These are phyloP conservation scores for Isoetes engelmannii DNA, from an alignment of 83 land plant species.

Conservation along the genomic window DNA sequence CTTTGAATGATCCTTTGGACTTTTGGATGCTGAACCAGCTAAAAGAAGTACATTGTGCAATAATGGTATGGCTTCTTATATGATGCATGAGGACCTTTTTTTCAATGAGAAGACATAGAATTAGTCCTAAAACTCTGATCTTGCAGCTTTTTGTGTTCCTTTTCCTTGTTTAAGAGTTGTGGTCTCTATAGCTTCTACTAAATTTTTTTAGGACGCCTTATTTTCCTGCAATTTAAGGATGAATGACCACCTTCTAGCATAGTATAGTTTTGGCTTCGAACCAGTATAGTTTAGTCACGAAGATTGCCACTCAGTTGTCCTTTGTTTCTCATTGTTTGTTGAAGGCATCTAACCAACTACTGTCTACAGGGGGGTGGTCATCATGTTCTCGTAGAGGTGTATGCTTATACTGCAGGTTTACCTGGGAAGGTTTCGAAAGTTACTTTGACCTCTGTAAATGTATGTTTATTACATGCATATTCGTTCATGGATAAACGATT, in stretches of 20 bases:
- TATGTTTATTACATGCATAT: neutral
- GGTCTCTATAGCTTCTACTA: too few species aligned
- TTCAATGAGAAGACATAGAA: neutral
- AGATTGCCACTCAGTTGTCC: too few species aligned
- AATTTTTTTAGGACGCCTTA: too few species aligned
- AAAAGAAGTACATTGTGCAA: conserved; percentile 68
- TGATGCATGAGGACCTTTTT: neutral
- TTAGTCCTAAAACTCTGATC: neutral
- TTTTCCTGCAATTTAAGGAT: too few species aligned
- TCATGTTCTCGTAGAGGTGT: conserved; percentile 12
- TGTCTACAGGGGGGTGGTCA: conserved; percentile 20
- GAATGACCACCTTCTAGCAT: too few species aligned
- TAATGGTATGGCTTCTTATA: conserved; percentile 41
- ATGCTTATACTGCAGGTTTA: conserved; percentile 21
- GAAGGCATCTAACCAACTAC: neutral
- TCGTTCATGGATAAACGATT: too few species aligned
- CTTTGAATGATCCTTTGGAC: conserved; percentile 68
- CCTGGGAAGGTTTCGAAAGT: conserved; percentile 19
- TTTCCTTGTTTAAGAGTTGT: too few species aligned
- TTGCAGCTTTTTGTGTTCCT: too few species aligned
- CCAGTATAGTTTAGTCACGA: too few species aligned
- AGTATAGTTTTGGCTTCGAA: too few species aligned
- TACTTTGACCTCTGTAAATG: conserved; percentile 12
- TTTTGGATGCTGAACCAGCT: conserved; percentile 61
- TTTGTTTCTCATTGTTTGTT: too few species aligned